Conservation (phyloP, 768 basidiomycete genomes). For the Lactifluus volemus region DNA sequence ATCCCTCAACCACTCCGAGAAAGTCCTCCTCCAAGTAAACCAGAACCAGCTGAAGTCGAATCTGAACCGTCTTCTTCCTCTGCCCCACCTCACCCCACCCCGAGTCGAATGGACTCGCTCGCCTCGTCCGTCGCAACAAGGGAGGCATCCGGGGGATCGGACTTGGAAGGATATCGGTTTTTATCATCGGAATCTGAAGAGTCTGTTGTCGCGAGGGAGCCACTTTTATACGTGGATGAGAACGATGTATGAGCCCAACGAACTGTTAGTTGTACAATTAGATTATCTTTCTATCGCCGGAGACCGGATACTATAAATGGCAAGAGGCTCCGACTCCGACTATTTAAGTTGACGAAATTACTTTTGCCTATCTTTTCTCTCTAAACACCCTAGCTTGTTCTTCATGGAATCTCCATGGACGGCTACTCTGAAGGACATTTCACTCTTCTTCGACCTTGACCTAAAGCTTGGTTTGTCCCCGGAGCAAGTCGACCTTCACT, state of each 20-base stretch:
- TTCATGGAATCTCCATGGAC: conserved; percentile 13
- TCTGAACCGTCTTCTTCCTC: neutral
- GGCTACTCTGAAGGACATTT: neutral
- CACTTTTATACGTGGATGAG: conserved; percentile 15
- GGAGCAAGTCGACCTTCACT: conserved; percentile 4
- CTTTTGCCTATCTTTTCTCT: no score
- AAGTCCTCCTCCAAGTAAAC: neutral
- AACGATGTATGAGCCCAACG: neutral
- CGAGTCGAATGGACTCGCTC: conserved; percentile 13
- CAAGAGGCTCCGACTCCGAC: no score
- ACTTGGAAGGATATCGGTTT: conserved; percentile 12
- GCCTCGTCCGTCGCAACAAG: conserved; percentile 11
- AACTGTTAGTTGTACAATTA: neutral
- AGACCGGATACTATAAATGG: no score
- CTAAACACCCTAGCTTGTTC: neutral
- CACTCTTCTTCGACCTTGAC: neutral
- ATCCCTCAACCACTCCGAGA: neutral
- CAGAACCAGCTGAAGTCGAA: neutral
- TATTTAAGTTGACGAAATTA: neutral
- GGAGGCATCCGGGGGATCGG: neutral
- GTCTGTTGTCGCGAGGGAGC: conserved; percentile 16
- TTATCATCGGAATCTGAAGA: conserved; percentile 19
- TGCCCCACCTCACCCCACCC: neutral
- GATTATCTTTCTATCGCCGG: no score
- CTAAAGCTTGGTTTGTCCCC: neutral